Evolutionary conservation across 768 basidiomycete genomes (phyloP), one percentile per base, ranked within the genome.

Genomic region (Rhizopogon vesiculosus): DNA sequence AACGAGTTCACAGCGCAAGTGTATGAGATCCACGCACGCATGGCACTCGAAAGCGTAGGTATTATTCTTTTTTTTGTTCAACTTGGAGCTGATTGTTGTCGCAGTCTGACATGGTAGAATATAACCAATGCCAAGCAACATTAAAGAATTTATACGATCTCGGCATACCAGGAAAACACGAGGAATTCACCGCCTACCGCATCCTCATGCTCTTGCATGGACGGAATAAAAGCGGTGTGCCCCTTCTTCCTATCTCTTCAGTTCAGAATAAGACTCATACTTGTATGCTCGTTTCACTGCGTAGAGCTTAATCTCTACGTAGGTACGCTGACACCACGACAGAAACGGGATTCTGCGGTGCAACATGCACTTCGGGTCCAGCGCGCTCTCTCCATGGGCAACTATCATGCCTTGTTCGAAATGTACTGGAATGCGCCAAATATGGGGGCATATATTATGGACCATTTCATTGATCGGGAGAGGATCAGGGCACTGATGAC

Each of bases 361-460:
- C 80, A 82, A 59, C 97, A 99, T 71, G 94, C 97, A 51, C 80
- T 98, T 56, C 78, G 78, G 51, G 94, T 98, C 55, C 93, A 94
- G 68, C 86, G 89, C 51, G 91, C 94, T 18, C 72, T 94, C 56
- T 84, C 94, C 45, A 91, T 91, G 74, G 91, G 90, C 66, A 99
- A 98, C 69, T 99, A 98, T 72, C 91, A 93, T 71, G 81, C 85
- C 42, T 80, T 99, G 62, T 98, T 98, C 75, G 83, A 84, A 53
- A 74, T 93, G 55, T 98, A 91, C 72, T 64, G 81, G 64, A 77
- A 78, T 53, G 92, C 93, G 43, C 93, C 94, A 28, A 94, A 96
- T 67, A 98, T 98, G 97, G 93, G 93, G 40, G 94, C 84, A 53
- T 98, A 98, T 71, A 93, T 99, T 66, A 97, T 99, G 92, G 97